Evolutionary conservation across 2,329 filamentous ascomycete genomes (phyloP), one percentile per base, ranked within the genome.

Genomic region (Fusarium tuaranense): DNA sequence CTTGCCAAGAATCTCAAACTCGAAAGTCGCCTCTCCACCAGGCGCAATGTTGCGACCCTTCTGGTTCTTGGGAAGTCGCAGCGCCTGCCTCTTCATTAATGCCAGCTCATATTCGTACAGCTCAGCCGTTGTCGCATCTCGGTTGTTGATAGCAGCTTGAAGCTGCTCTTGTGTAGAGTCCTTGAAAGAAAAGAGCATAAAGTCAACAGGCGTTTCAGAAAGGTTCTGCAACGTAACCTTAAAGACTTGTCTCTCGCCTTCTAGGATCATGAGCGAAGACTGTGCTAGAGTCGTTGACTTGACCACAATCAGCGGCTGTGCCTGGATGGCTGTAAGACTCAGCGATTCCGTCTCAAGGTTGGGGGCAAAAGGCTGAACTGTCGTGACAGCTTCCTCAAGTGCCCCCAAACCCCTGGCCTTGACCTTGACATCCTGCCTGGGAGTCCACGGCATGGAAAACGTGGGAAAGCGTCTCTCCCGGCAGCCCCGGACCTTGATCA

Each of bases 241-340:
- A 79, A 98, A 97, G 1, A 87, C 86, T 76, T 92, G 92, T 25
- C 89, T 90, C 82, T 99, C 96, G 51, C 97, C 97, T 84, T 98
- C 96, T 7, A 99, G 87, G 13, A 99, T 89, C 95, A 98, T 98
- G 39, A 98, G 86, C 12, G 95, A 94, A 25, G 93, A 94, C 79
- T 98, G 95, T 0, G 93, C 90, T 2, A 98, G 87, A 14, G 93
- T 94, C 5, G 92, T 93, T 9, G 92, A 92, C 78, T 94, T 92
- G 22, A 98, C 88, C 4, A 92, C 85, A 5, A 98, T 85, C 5
- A 94, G 84, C 7, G 97, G 97, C 80, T 98, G 95, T 53, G 91
- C 87, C 4, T 91, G 88, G 67, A 98, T 95, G 27, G 97, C 94
- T 63, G 90, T 94, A 48, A 97, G 87, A 27, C 87, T 86, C 58